Percentiles rank a stretch among this genome's conserved stretches.
These are phyloP conservation scores for Cryphonectria nitschkei DNA, from an alignment of 2,329 filamentous ascomycete species.

Conservation along the genomic window DNA sequence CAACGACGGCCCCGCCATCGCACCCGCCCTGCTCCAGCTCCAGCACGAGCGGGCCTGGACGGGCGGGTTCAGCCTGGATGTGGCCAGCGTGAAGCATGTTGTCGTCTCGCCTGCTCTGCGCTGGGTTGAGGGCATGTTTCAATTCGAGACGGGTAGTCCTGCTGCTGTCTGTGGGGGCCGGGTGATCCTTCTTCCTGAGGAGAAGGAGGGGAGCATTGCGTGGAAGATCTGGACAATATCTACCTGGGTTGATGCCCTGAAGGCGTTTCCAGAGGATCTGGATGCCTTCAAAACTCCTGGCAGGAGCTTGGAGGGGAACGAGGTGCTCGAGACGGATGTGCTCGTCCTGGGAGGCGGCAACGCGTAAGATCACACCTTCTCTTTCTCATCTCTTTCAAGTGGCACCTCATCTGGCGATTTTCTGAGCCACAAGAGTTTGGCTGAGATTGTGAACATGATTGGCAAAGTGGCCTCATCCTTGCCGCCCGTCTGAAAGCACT, in stretches of 20 bases:
- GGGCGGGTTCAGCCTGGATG: constrained; percentile 28
- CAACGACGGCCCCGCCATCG: constrained; percentile 31
- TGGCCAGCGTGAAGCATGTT: constrained; percentile 28
- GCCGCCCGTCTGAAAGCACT: constrained; percentile 45
- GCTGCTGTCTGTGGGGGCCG: constrained; percentile 38
- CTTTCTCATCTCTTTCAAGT: not conserved
- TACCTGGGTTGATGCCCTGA: constrained; percentile 37
- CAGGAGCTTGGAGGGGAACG: constrained; percentile 23
- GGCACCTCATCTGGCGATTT: not conserved
- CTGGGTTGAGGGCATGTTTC: constrained; percentile 38
- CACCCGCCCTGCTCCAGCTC: constrained; percentile 33
- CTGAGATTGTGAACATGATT: not conserved
- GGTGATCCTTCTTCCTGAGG: constrained; percentile 37
- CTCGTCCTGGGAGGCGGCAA: constrained; percentile 42
- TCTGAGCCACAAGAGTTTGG: too few species aligned
- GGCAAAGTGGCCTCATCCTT: constrained; percentile 36
- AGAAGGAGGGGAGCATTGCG: not conserved
- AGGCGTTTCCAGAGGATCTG: constrained; percentile 37
- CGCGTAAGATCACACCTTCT: constrained; percentile 33
- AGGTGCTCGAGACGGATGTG: constrained; percentile 38
- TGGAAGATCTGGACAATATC: constrained; percentile 43
- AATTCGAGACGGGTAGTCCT: constrained; percentile 39
- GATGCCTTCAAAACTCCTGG: constrained; percentile 32
- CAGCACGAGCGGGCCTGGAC: constrained; percentile 29
- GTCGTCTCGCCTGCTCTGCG: constrained; percentile 32